phyloP scores from a whole-genome alignment of 495 filamentous ascomycete genomes.

The Letharia columbiana region DNA sequence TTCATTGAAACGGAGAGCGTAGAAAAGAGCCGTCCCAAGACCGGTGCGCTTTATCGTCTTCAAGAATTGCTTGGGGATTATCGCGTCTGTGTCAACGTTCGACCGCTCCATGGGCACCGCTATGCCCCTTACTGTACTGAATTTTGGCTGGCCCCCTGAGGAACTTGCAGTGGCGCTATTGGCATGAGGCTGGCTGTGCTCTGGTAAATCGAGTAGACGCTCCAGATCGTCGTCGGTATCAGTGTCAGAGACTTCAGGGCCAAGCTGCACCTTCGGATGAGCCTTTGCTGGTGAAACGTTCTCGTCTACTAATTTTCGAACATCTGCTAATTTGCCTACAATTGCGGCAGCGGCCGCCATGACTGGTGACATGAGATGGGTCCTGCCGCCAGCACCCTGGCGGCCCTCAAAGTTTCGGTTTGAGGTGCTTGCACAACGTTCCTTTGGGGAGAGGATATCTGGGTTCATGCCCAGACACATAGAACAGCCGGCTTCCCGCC shows the following conservation, averaged over 20 bases:
- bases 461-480: conserved; percentile 99
- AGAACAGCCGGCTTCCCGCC: conserved; percentile 94
- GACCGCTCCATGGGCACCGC: conserved; percentile 79
- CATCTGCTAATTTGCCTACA: conserved; percentile 82
- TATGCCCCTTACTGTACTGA: conserved; percentile 72
- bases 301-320: conserved; percentile 62
- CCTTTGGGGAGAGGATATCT: conserved; percentile 87
- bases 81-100: conserved; percentile 96
- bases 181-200: conserved; percentile 56
- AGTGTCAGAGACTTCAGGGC: conserved; percentile 63
- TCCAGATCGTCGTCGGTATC: conserved; percentile 70
- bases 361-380: conserved; percentile 92
- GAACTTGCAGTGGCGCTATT: conserved; percentile 44
- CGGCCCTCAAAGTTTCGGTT: conserved; percentile 98
- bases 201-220: conserved; percentile 65
- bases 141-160: conserved; percentile 67
- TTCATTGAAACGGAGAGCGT: conserved; percentile 59
- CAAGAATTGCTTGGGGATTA: conserved; percentile 98
- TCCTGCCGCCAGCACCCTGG: conserved; percentile 87
- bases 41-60: conserved; percentile 99
- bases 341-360: conserved; percentile 93
- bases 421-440: conserved; percentile 89
- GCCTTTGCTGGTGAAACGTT: conserved; percentile 51
- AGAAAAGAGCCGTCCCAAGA: conserved; percentile 79
- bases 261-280: conserved; percentile 45